A percentile compares a stretch with the other conserved stretches of the same genome.
These are phyloP conservation scores for Tricholoma sp. DNA, from an alignment of 768 basidiomycete species.

Conservation along the genomic window DNA sequence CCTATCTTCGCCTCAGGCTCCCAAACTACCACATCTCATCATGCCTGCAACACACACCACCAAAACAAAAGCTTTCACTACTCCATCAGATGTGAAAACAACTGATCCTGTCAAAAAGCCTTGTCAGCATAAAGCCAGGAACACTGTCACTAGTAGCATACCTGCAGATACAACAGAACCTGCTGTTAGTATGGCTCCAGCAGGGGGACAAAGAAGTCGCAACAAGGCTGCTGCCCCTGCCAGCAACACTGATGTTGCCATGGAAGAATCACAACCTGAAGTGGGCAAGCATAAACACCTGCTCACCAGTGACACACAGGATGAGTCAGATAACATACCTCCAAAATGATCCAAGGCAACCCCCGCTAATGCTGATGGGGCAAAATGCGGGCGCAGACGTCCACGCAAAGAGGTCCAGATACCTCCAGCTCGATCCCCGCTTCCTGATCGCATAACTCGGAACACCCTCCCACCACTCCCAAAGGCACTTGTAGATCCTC, in stretches of 20 bases:
- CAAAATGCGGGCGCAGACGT: background rate
- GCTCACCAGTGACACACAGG: slow-evolving; percentile 1
- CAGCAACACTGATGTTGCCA: background rate
- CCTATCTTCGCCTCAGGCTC: background rate
- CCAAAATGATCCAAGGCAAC: slow-evolving; percentile 1
- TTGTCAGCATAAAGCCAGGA: background rate
- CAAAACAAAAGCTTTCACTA: background rate
- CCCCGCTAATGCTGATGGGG: slow-evolving; percentile 6
- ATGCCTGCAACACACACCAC: slow-evolving; percentile 1
- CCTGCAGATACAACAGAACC: background rate
- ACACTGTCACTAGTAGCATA: background rate
- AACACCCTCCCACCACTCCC: slow-evolving; percentile 8
- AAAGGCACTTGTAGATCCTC: slow-evolving; percentile 4
- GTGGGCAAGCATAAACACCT: background rate
- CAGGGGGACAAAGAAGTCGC: background rate
- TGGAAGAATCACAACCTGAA: slow-evolving; percentile 1
- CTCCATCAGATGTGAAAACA: slow-evolving; percentile 1
- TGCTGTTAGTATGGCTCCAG: background rate
- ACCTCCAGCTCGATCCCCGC: slow-evolving; percentile 6
- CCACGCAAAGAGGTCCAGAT: background rate
- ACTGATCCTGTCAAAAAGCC: slow-evolving; percentile 1
- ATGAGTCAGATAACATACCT: background rate
- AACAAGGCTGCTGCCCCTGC: background rate
- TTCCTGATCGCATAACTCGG: slow-evolving; percentile 9
- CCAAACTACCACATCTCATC: slow-evolving; percentile 1